Evolutionary conservation across 179 eudicot species (phyloP).

Genomic region (Pouteria campechiana): DNA sequence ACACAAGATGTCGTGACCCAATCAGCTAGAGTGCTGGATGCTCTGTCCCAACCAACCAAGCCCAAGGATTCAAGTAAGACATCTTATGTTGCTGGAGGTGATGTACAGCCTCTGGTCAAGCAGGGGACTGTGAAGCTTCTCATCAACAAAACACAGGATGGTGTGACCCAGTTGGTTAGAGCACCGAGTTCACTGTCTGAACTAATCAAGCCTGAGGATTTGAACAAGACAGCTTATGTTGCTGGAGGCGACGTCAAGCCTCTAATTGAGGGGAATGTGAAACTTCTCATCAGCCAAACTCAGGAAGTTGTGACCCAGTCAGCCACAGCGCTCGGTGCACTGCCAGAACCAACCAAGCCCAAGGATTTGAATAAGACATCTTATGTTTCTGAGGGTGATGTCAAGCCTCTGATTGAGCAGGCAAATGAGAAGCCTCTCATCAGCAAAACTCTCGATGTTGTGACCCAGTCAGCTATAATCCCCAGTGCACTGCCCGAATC

Average conservation of each 20-base stretch:
- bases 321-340: conserved; percentile 72
- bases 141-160: conserved; percentile 54
- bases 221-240: conserved; percentile 45
- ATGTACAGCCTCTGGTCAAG: conserved; percentile 23
- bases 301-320: conserved; percentile 67
- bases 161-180: conserved; percentile 73
- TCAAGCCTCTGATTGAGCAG: conserved; percentile 50
- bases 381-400: conserved; percentile 57
- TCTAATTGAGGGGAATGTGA: conserved; percentile 58
- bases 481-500: conserved; percentile 68
- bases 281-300: conserved; percentile 64
- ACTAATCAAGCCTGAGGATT: conserved; percentile 36
- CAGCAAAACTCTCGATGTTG: conserved; percentile 60
- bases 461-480: conserved; percentile 71
- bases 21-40: conserved; percentile 77
- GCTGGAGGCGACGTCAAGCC: conserved; percentile 61
- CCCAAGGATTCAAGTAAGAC: conserved; percentile 36
- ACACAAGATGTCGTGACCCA: conserved; percentile 61
- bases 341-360: conserved; percentile 44
- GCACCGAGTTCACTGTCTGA: conserved; percentile 67
- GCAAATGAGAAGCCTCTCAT: conserved; percentile 79
- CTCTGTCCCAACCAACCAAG: conserved; percentile 55
- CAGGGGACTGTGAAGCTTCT: conserved; percentile 65
- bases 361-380: conserved; percentile 41
- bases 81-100: conserved; percentile 55